Evolutionary conservation across 2,329 filamentous ascomycete species (phyloP).

Genomic region (Ophiostoma himal-ulmi): DNA sequence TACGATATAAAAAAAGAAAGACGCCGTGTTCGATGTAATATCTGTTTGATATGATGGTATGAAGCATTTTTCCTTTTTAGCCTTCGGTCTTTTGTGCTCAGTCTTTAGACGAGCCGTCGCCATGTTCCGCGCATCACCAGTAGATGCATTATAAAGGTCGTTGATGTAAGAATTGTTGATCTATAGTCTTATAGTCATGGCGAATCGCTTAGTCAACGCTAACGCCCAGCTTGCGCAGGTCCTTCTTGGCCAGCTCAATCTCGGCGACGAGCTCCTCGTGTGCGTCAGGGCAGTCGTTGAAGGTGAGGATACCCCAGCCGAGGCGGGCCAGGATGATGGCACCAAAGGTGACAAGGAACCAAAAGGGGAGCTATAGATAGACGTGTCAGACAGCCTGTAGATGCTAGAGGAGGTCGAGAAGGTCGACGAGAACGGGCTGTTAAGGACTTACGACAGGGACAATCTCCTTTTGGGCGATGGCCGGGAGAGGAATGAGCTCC

Average conservation of each 20-base stretch:
- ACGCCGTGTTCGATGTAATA: conserved; percentile 11
- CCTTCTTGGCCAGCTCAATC: conserved; percentile 69
- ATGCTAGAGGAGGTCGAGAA: background rate
- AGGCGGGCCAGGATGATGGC: conserved; percentile 88
- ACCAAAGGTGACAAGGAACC: conserved; percentile 84
- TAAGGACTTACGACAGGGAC: conserved; percentile 70
- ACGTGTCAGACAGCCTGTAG: background rate
- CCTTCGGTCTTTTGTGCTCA: background rate
- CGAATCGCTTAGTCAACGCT: conserved; percentile 58
- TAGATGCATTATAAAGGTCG: background rate
- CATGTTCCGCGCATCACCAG: background rate
- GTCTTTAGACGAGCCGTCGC: background rate
- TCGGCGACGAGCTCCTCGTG: conserved; percentile 84
- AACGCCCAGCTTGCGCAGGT: conserved; percentile 68
- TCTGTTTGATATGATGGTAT: background rate
- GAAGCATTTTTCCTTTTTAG: background rate
- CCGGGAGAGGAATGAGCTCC: conserved; percentile 72
- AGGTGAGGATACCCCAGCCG: conserved; percentile 87
- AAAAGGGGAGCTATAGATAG: conserved; percentile 74
- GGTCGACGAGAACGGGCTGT: background rate
- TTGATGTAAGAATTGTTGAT: background rate
- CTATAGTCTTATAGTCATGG: background rate
- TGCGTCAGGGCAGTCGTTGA: conserved; percentile 90
- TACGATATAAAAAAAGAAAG: background rate
- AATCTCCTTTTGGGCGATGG: conserved; percentile 72